phyloP scores from a whole-genome alignment of 163 green algal species.

The Scenedesmus sp. region DNA sequence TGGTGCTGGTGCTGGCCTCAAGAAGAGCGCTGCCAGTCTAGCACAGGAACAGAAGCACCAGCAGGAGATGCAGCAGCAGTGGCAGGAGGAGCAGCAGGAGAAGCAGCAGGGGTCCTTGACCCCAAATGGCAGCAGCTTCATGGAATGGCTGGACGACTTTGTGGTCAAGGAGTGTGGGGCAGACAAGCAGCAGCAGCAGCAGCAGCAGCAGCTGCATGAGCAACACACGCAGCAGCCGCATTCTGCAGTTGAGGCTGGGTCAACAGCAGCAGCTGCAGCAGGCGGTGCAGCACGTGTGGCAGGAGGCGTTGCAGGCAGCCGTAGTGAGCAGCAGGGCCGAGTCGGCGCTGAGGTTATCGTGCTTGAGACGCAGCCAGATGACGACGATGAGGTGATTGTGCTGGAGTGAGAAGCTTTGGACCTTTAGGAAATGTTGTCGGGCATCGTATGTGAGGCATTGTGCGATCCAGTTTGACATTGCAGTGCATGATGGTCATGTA shows the following conservation, averaged over 20 bases:
- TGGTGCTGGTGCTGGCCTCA: background rate
- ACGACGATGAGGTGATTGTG: background rate
- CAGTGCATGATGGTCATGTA: too few relatives aligned
- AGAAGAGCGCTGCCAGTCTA: background rate
- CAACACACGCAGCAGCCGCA: background rate
- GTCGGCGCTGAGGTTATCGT: background rate
- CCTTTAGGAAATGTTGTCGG: background rate
- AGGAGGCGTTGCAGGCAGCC: background rate
- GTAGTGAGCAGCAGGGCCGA: background rate
- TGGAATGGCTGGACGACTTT: background rate
- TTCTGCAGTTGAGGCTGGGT: background rate
- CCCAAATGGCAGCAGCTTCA: background rate
- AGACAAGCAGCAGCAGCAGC: background rate
- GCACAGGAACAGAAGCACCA: background rate
- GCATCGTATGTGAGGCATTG: background rate
- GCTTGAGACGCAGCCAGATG: constrained; percentile 8
- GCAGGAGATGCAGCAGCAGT: background rate
- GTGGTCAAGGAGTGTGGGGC: background rate
- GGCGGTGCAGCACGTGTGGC: background rate
- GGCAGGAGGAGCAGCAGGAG: background rate
- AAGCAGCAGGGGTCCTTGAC: background rate
- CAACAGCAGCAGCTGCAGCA: background rate
- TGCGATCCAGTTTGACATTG: too few relatives aligned
- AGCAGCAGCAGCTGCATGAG: too few relatives aligned
- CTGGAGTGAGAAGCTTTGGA: background rate